Evolutionary conservation across 2,329 filamentous ascomycete species (phyloP), one percentile per base, ranked within the genome.

Genomic region (Fusarium lyarnte): DNA sequence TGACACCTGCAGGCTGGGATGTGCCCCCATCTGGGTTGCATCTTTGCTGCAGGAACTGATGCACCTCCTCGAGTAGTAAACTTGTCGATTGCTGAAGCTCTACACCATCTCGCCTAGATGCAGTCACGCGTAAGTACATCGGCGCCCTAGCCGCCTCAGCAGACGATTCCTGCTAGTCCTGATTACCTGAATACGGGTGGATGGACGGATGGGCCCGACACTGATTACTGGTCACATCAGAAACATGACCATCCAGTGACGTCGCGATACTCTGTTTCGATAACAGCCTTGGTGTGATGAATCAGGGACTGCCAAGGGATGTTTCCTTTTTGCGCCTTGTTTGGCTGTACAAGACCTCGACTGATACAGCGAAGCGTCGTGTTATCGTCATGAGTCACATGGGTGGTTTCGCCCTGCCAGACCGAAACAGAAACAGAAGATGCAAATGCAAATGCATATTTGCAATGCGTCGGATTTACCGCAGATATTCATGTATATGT

Each of bases 31-130:
- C 57, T 65, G 45, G 53, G 66, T 73, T 73, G 66, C 70, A 71
- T 73, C 65, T 66, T 52, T 64, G 66, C 70, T 73, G 70, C 70
- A 73, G 70, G 70, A 73, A 73, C 70, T 73, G 70, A 63, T 73
- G 70, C 51, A 55, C 61, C 39, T 69, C 43, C 64, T 68, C 53
- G 53, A 53, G 63, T 55, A 58, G 52, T 53, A 33, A 58, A 43
- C 62, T 63, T 66, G 66, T 49, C 55, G 53, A 73, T 71, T 68
- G 66, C 62, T 71, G 42, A 54, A 71, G 70, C 70, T 66, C 70
- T 73, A 73, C 70, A 73, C 70, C 70, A 70, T 58, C 70, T 68
- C 58, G 52, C 43, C 42, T 31, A 51, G 33, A n/a, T 36, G 43
- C 19, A 52, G 51, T 73, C 70, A 73, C 66, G 70, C 70, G 66